A percentile compares a stretch with the other conserved stretches of the same genome.
phyloP scores from a whole-genome alignment of 1,139 yeast genomes.

The Sugiyamaella castrensis region DNA sequence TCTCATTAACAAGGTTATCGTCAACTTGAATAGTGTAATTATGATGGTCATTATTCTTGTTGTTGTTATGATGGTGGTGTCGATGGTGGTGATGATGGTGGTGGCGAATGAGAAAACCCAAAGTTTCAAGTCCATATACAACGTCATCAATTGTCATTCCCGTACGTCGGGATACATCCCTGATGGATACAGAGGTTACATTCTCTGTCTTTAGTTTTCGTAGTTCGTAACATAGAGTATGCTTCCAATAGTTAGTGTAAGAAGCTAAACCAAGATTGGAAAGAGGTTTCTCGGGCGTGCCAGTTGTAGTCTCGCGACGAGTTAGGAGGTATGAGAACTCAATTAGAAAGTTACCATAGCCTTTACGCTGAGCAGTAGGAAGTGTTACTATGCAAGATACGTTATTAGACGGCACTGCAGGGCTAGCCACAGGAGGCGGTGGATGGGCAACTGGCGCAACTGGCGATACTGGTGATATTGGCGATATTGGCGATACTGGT shows the following conservation, averaged over 20 bases:
- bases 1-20: constrained; percentile 42
- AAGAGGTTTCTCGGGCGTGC: constrained; percentile 94
- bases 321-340: constrained; percentile 84
- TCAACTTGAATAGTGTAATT: constrained; percentile 57
- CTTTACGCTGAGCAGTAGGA: constrained; percentile 84
- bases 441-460: neutral
- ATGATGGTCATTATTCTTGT: neutral
- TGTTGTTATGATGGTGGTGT: constrained; percentile 22
- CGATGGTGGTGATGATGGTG: constrained; percentile 25
- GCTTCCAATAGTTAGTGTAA: constrained; percentile 84
- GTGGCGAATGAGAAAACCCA: constrained; percentile 51
- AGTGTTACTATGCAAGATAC: constrained; percentile 87
- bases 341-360: constrained; percentile 84
- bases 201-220: constrained; percentile 38
- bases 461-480: constrained; percentile 40
- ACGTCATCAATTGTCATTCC: constrained; percentile 86
- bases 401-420: constrained; percentile 48
- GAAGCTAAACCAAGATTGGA: constrained; percentile 83
- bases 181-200: constrained; percentile 46
- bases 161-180: constrained; percentile 60
- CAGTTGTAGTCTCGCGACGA: constrained; percentile 69
- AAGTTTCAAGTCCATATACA: constrained; percentile 76
- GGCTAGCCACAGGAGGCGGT: neutral
- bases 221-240: constrained; percentile 54
- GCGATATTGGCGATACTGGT: neutral